phyloP scores from a whole-genome alignment of 176 grass and related monocot species.

The Ananas comosus region DNA sequence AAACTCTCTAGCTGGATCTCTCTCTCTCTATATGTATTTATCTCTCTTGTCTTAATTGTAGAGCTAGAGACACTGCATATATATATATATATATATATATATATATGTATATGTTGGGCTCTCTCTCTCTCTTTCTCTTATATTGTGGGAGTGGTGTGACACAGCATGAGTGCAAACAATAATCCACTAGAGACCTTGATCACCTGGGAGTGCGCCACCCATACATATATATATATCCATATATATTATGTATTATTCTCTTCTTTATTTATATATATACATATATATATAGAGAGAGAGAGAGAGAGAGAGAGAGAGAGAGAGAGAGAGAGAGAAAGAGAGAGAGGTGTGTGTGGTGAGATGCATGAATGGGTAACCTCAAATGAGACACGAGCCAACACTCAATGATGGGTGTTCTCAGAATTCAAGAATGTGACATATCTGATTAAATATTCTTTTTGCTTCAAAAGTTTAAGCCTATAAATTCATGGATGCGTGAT shows the following conservation, averaged over 20 bases:
- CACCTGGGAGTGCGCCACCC: conserved; percentile 28
- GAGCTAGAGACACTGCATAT: background rate
- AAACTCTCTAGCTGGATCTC: conserved; percentile 6
- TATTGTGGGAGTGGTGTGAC: background rate
- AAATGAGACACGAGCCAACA: too few relatives aligned
- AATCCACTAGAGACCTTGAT: conserved; percentile 12
- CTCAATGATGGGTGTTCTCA: too few relatives aligned
- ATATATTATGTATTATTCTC: too few relatives aligned
- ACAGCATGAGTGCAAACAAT: conserved; percentile 16
- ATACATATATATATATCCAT: background rate
- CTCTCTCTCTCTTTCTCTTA: background rate
- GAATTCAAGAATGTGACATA: too few relatives aligned
- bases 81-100: too few relatives aligned
- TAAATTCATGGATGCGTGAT: too few relatives aligned
- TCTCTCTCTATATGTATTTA: conserved; percentile 1
- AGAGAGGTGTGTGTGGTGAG: too few relatives aligned
- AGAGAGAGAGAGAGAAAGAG: too few relatives aligned
- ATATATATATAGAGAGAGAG: background rate
- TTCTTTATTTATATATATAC: background rate
- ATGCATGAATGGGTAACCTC: too few relatives aligned
- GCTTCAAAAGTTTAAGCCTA: too few relatives aligned
- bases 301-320: background rate
- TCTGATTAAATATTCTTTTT: too few relatives aligned
- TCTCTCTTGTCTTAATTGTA: background rate
- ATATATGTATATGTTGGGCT: background rate